Evolutionary conservation across 169 alveolate genomes (phyloP).

Genomic region (Neospora caninum): DNA sequence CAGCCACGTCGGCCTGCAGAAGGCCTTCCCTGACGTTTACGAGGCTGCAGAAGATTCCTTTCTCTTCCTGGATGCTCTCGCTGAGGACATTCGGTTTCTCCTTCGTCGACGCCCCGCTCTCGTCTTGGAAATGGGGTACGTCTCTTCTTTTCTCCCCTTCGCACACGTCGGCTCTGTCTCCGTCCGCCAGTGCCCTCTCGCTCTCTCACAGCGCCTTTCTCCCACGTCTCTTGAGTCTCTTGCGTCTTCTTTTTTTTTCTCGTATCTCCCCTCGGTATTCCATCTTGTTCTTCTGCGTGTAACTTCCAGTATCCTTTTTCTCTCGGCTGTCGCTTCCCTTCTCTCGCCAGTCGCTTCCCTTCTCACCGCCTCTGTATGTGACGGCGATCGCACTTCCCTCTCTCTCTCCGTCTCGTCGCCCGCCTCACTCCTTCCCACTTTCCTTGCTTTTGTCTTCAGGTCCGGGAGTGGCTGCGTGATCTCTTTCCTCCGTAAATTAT

Average conservation of each 20-base stretch:
- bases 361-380: too few species aligned
- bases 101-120: background rate
- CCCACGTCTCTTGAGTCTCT: background rate
- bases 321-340: too few species aligned
- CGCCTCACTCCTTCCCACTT: too few species aligned
- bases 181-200: background rate
- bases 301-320: too few species aligned
- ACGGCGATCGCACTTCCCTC: too few species aligned
- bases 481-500: background rate
- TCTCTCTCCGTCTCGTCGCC: too few species aligned
- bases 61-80: slow-evolving; percentile 37
- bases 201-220: background rate
- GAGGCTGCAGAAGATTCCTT: slow-evolving; percentile 47
- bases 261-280: too few species aligned
- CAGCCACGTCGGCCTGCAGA: background rate
- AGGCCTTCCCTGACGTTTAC: slow-evolving; percentile 18
- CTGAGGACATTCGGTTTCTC: background rate
- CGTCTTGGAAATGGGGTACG: slow-evolving; percentile 55
- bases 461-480: slow-evolving; percentile 25
- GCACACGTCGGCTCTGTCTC: background rate
- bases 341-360: background rate
- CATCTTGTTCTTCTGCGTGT: too few species aligned
- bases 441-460: background rate
- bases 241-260: too few species aligned
- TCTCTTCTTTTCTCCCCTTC: background rate